A percentile compares a stretch with the other conserved stretches of the same genome.
phyloP scores from a whole-genome alignment of 108 stramenopile species.

The Discostella stelligeroides region DNA sequence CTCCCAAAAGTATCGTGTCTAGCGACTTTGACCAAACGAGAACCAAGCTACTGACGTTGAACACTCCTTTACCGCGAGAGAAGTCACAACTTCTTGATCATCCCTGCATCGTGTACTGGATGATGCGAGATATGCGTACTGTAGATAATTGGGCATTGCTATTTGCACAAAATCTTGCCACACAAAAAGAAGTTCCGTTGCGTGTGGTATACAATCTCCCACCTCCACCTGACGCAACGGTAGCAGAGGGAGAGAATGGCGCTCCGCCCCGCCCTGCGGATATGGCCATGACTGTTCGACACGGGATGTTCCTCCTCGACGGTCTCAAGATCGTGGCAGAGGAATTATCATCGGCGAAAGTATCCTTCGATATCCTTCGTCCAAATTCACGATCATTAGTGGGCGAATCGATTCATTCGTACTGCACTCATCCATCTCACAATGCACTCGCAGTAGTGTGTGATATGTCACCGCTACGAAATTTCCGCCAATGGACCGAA shows the following conservation, averaged over 20 bases:
- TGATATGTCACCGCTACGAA: slow-evolving; percentile 92
- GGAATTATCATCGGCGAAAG: slow-evolving; percentile 59
- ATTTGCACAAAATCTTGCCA: slow-evolving; percentile 74
- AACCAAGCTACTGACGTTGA: slow-evolving; percentile 35
- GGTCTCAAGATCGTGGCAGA: slow-evolving; percentile 84
- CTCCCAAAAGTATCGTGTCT: slow-evolving; percentile 27
- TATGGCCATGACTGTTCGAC: slow-evolving; percentile 76
- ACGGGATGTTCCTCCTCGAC: slow-evolving; percentile 86
- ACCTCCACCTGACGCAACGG: slow-evolving; percentile 50
- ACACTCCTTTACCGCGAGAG: slow-evolving; percentile 28
- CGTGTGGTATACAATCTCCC: slow-evolving; percentile 76
- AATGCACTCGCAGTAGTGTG: slow-evolving; percentile 70
- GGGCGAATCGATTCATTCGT: slow-evolving; percentile 30
- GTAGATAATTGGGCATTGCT: slow-evolving; percentile 97
- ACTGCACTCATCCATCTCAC: slow-evolving; percentile 49
- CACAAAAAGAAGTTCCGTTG: slow-evolving; percentile 57
- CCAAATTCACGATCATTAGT: slow-evolving; percentile 53
- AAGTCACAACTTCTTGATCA: not conserved
- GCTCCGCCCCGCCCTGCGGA: slow-evolving; percentile 41
- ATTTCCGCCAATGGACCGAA: slow-evolving; percentile 68
- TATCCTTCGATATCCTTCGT: slow-evolving; percentile 85
- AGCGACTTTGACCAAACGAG: slow-evolving; percentile 38
- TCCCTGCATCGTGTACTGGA: slow-evolving; percentile 93
- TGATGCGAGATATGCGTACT: slow-evolving; percentile 94
- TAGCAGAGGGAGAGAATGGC: slow-evolving; percentile 35